Percentiles rank a stretch among this genome's conserved stretches.
Evolutionary conservation across 169 alveolate genomes (phyloP).

Genomic region (Cryptosporidium parvum): DNA sequence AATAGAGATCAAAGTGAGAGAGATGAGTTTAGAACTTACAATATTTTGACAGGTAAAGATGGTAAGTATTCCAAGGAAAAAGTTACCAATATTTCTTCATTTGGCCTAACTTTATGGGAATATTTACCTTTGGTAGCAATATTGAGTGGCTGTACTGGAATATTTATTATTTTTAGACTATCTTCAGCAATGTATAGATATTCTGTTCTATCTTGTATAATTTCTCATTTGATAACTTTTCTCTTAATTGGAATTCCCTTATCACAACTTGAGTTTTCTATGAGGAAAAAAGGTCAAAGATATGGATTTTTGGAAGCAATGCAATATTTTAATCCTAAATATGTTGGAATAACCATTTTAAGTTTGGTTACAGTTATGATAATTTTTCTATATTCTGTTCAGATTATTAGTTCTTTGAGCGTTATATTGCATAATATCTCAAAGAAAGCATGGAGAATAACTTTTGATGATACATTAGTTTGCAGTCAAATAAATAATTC

Average conservation of each 20-base stretch:
- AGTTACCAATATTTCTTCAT: background rate
- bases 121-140: constrained; percentile 53
- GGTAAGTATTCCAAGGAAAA: background rate
- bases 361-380: constrained; percentile 26
- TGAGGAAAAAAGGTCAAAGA: constrained; percentile 57
- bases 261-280: constrained; percentile 53
- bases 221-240: constrained; percentile 57
- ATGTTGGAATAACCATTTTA: constrained; percentile 25
- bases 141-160: constrained; percentile 70
- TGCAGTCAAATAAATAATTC: constrained; percentile 36
- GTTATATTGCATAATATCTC: constrained; percentile 45
- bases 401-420: constrained; percentile 57
- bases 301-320: constrained; percentile 43
- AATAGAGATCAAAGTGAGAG: background rate
- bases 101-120: constrained; percentile 64
- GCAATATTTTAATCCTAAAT: constrained; percentile 13
- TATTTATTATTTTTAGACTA: constrained; percentile 49
- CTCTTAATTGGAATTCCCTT: constrained; percentile 57
- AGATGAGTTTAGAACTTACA: background rate
- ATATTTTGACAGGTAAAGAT: background rate
- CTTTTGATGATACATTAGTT: constrained; percentile 13
- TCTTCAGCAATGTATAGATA: constrained; percentile 67
- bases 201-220: constrained; percentile 55
- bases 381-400: constrained; percentile 44
- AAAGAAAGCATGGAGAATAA: constrained; percentile 27